Evolutionary conservation across 768 basidiomycete genomes (phyloP), one percentile per base, ranked within the genome.

Genomic region (Suillus fuscotomentosus): DNA sequence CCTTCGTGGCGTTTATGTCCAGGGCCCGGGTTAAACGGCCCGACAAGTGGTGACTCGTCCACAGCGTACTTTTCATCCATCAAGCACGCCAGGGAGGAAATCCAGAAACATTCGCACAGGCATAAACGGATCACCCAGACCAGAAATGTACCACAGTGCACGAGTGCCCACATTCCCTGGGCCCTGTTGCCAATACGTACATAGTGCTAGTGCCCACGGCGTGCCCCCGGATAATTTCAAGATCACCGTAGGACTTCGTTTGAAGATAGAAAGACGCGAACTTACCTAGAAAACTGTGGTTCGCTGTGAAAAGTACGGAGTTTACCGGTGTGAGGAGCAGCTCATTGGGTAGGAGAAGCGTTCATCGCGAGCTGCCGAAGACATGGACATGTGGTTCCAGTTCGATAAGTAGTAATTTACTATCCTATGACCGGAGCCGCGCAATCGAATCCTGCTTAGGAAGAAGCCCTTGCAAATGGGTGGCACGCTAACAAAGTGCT

Each of bases 1-100:
- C 17, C 42, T 59, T 59, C 24, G 57, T 59, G 57, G 57, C 57
- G 57, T 59, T 59, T 20, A 41, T 57, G 39, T 24, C 56, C 39
- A 57, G 56, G 56, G 56, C 9, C 51, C 51, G 51, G 51, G 17
- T 9, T 11, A 31, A 5, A 53, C 41, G 57, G 41, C 0, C 57
- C 57, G 57, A 41, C 9, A 3, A 17, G 15, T 24, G n/a, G 56
- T 38, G 31, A 9, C 27, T 31, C 27, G 50, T 9, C 4, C n/a
- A 22, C n/a, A 38, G 20, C 22, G n/a, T 54, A 15, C n/a, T 31
- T 31, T 31, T 31, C 31, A 31, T 31, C 31, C 31, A 31, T 31
- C 31, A 31, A 31, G 31, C 5, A 6, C 31, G 31, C 31, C 2
- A 50, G 22, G 22, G 47, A 22, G n/a, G 13, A 48, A 47, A 22